Conservation (phyloP, 2,329 filamentous ascomycete genomes). For the Aspergillus sp. region DNA sequence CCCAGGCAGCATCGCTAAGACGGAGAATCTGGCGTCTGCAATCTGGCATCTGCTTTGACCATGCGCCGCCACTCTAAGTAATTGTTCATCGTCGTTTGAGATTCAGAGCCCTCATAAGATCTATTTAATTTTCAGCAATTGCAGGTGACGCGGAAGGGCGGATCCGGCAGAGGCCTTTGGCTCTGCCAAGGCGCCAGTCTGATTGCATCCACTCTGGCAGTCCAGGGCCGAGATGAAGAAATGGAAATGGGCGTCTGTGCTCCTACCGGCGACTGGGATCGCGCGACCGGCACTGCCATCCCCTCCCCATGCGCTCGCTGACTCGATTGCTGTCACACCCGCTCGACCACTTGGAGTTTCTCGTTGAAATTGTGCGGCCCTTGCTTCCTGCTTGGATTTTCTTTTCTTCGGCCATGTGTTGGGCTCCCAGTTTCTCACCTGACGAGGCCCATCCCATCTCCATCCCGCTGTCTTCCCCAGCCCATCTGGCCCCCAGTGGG, state of each 20-base stretch:
- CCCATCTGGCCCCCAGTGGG: slow-evolving; percentile 8
- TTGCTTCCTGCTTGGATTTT: slow-evolving; percentile 3
- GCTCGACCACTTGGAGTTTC: slow-evolving; percentile 11
- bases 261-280: slow-evolving; percentile 3
- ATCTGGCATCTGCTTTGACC: not conserved
- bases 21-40: too few relatives aligned
- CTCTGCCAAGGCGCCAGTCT: not conserved
- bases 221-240: slow-evolving; percentile 5
- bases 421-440: not conserved
- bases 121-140: slow-evolving; percentile 5
- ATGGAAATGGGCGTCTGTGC: slow-evolving; percentile 12
- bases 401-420: not conserved
- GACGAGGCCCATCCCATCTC: not conserved
- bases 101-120: not conserved
- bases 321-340: slow-evolving; percentile 7
- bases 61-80: not conserved
- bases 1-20: too few relatives aligned
- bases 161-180: not conserved
- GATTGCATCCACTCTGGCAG: slow-evolving; percentile 1
- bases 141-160: not conserved
- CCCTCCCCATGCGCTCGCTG: not conserved
- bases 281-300: slow-evolving; percentile 11
- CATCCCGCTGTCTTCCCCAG: not conserved
- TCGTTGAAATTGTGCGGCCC: slow-evolving; percentile 2
- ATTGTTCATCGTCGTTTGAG: not conserved